Evolutionary conservation across 2,329 filamentous ascomycete species (phyloP), one percentile per base, ranked within the genome.

Genomic region (Xylaria sp.): DNA sequence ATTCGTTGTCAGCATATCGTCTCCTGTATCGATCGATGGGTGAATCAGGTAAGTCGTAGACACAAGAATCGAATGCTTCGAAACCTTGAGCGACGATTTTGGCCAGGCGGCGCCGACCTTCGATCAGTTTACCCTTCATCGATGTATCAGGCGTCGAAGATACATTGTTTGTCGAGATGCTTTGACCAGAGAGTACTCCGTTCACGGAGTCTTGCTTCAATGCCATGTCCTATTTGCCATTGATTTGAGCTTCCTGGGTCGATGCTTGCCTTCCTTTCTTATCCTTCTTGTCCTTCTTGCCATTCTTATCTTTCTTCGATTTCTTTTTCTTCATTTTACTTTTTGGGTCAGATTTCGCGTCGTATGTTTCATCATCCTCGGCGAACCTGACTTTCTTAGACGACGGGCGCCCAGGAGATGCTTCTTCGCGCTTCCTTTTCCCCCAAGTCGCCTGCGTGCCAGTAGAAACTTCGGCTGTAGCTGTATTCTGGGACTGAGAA

Each of bases 191-290:
- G 4, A 13, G 23, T 28, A 20, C n/a, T 44, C 4, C 25, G 4
- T 44, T 51, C 18, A 23, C 58, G 48, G 10, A 41, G 23, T 59
- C 63, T 51, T 61, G 57, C 51, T 57, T 68, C 66, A 69, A 74
- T 69, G 72, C 3, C 73, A 72, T 60, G 23, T 72, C 59, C 74
- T 75, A 76, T 50, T n/a, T 72, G 70, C 34, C 69, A 69, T 68
- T 67, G 68, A 64, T 65, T 44, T 69, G 57, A 50, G 48, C 20
- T 54, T 58, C 54, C 37, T 55, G 50, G 57, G 15, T 25, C 12
- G 60, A 50, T 28, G 48, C 61, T 51, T 66, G 23, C 18, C 52
- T 20, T 31, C 20, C n/a, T 31, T 67, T 52, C 18, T 59, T 50
- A 18, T 4, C 34, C n/a, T 41, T 50, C 9, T 28, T 66, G 34